phyloP scores from a whole-genome alignment of 345 rosid genomes.

The Eucalyptus curtisii region DNA sequence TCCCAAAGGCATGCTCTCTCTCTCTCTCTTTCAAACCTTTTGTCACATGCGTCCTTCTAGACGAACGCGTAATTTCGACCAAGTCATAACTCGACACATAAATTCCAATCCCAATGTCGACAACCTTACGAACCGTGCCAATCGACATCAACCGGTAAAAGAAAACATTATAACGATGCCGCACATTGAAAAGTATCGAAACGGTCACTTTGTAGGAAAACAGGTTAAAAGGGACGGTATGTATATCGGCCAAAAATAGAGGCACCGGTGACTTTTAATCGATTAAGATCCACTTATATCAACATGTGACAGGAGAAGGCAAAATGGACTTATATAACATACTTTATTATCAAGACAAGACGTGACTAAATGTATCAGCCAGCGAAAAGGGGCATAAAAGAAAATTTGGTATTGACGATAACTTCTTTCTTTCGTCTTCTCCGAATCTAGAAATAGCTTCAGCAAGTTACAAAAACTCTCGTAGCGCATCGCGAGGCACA shows the following conservation, averaged over 20 bases:
- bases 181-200: neutral
- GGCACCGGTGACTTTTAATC: neutral
- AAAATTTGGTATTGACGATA: neutral
- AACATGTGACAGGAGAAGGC: neutral
- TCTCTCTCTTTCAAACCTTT: too few relatives aligned
- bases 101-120: neutral
- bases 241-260: neutral
- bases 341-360: neutral
- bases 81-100: rapidly evolving
- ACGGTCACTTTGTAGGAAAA: neutral
- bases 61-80: neutral
- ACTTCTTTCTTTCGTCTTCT: neutral
- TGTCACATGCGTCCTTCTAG: neutral
- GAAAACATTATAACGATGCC: neutral
- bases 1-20: neutral
- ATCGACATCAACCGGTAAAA: neutral
- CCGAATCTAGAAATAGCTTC: neutral
- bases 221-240: neutral
- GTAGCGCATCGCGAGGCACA: neutral
- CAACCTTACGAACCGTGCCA: too few relatives aligned
- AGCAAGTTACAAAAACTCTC: neutral
- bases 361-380: neutral
- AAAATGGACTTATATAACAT: neutral
- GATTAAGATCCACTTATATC: neutral
- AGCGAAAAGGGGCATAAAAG: neutral